Evolutionary conservation across 2,329 filamentous ascomycete species (phyloP).

Genomic region (Apiospora phragmitis): DNA sequence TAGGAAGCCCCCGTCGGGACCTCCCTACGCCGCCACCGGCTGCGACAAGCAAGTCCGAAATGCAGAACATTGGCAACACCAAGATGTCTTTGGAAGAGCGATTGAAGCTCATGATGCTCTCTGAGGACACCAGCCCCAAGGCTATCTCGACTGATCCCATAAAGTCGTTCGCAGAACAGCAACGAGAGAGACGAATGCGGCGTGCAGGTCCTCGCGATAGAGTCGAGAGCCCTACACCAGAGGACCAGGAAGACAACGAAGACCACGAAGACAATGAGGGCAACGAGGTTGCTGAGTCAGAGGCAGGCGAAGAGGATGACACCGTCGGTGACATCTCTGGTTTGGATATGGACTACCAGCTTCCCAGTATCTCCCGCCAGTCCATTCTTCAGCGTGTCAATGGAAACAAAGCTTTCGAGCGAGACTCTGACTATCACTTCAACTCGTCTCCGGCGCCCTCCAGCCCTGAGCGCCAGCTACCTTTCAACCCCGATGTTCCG

Average conservation of each 20-base stretch:
- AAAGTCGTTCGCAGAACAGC: conserved; percentile 63
- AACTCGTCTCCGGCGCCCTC: conserved; percentile 62
- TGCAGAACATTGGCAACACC: conserved; percentile 71
- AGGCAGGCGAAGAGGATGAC: conserved; percentile 56
- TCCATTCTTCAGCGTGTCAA: conserved; percentile 90
- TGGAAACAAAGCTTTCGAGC: conserved; percentile 56
- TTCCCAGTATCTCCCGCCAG: conserved; percentile 85
- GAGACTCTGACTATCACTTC: conserved; percentile 64
- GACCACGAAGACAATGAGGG: too few species aligned
- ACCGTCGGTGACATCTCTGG: conserved; percentile 60
- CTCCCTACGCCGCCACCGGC: conserved; percentile 75
- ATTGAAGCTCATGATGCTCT: conserved; percentile 85
- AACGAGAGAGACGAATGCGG: conserved; percentile 69
- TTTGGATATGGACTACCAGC: conserved; percentile 60
- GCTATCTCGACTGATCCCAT: conserved; percentile 36
- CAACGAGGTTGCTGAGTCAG: conserved; percentile 23
- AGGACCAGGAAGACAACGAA: conserved; percentile 33
- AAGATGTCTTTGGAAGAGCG: conserved; percentile 86
- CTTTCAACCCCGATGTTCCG: conserved; percentile 83
- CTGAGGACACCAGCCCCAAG: conserved; percentile 53
- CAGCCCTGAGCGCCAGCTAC: conserved; percentile 56
- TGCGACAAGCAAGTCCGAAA: conserved; percentile 71
- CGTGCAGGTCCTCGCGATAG: conserved; percentile 57
- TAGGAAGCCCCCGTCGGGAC: conserved; percentile 65
- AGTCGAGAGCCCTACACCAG: conserved; percentile 40